phyloP scores from a whole-genome alignment of 352 stramenopile species.

The Pythium utonaiense region DNA sequence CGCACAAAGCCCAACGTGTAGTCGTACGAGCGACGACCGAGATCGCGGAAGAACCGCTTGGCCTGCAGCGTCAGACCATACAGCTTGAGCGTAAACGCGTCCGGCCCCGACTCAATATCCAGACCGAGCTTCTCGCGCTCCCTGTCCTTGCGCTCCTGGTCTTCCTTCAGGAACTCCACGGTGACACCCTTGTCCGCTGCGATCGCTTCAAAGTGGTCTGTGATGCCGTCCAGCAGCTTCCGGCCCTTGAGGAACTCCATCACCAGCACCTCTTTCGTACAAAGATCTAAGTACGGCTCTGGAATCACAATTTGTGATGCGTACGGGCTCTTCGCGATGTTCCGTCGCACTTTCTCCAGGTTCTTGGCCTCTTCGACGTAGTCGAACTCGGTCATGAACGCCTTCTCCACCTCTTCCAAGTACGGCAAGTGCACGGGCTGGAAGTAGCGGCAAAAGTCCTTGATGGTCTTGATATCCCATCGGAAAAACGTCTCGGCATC shows the following conservation, averaged over 20 bases:
- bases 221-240: conserved; percentile 84
- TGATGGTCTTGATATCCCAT: conserved; percentile 96
- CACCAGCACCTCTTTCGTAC: conserved; percentile 93
- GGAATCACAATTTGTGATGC: conserved; percentile 75
- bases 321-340: conserved; percentile 85
- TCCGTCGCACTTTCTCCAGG: conserved; percentile 81
- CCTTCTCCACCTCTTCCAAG: conserved; percentile 94
- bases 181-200: conserved; percentile 84
- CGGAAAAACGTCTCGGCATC: conserved; percentile 93
- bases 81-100: conserved; percentile 48
- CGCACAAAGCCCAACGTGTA: conserved; percentile 84
- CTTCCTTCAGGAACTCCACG: conserved; percentile 74
- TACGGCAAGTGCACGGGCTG: conserved; percentile 93
- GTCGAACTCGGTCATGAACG: conserved; percentile 98
- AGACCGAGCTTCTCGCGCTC: conserved; percentile 54
- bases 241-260: conserved; percentile 93
- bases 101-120: conserved; percentile 72
- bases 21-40: conserved; percentile 62
- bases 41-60: conserved; percentile 35
- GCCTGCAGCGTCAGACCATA: conserved; percentile 45
- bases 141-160: conserved; percentile 71
- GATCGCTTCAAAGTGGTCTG: conserved; percentile 89
- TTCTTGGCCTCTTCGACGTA: conserved; percentile 93
- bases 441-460: conserved; percentile 93
- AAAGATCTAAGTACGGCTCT: conserved; percentile 82